A percentile compares a stretch with the other conserved stretches of the same genome.
phyloP scores from a whole-genome alignment of 164 flowering plant genomes.

The Malania oleifera region DNA sequence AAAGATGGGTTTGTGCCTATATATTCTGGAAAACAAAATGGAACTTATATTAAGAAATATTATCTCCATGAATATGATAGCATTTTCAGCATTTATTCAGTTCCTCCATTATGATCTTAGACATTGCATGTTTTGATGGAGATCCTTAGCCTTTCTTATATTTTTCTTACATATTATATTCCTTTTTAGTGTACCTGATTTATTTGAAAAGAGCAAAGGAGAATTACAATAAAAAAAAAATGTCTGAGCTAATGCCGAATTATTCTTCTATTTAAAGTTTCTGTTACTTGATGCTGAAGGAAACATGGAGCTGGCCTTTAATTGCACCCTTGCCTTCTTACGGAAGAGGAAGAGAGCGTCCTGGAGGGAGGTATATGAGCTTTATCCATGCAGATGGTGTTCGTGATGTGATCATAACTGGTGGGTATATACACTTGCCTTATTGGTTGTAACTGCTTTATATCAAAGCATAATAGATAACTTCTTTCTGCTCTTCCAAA shows the following conservation, averaged over 20 bases:
- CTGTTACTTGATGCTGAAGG: conserved; percentile 40
- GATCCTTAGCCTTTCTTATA: too few species aligned
- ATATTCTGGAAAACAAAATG: too few species aligned
- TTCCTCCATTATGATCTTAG: too few species aligned
- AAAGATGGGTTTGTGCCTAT: too few species aligned
- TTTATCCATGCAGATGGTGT: conserved; percentile 88
- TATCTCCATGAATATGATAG: too few species aligned
- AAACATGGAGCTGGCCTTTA: conserved; percentile 70
- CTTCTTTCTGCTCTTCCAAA: neutral
- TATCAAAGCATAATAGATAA: neutral
- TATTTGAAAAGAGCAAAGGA: too few species aligned
- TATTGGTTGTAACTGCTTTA: neutral
- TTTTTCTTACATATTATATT: too few species aligned
- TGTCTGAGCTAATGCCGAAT: neutral
- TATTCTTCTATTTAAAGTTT: neutral
- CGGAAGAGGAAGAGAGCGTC: conserved; percentile 97
- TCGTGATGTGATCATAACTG: conserved; percentile 85
- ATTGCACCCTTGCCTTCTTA: conserved; percentile 92
- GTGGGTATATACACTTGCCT: conserved; percentile 30
- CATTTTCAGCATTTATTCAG: too few species aligned
- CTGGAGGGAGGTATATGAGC: conserved; percentile 89
- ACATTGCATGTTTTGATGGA: too few species aligned
- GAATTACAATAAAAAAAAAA: too few species aligned
- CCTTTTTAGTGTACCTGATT: too few species aligned
- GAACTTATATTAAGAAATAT: too few species aligned